Base-by-base conservation (phyloP, 2,329 filamentous ascomycete species). In the Fusarium udum region DNA sequence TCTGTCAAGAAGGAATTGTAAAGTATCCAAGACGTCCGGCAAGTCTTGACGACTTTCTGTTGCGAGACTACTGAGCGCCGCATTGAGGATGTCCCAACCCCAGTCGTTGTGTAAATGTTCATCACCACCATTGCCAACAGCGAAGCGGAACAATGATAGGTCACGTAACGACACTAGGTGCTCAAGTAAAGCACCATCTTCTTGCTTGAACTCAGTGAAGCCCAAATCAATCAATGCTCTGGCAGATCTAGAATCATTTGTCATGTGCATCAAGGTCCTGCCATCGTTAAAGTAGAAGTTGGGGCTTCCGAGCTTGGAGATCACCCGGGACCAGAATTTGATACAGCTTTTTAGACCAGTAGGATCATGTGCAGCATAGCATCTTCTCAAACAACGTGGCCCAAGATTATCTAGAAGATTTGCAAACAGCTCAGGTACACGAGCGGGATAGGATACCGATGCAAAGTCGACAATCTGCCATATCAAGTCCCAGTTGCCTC, bases 31-130 rank as follows among this genome's bases (percentile, higher is more conserved):
- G 11, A 22, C 24, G 7, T 24, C 10, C 31, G 7, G 24, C n/a
- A 20, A 34, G 2, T 14, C 4, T 4, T 22, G 2, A 16, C 4
- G 5, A 26, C 7, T 26, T 3, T n/a, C 10, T 22, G 2, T 13
- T 12, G 14, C 11, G 13, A 59, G 12, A 6, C 8, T 18, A 24
- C 18, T 12, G 16, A 32, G 9, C 12, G 42, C 9, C 6, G 7
- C 7, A 9, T 22, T 16, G 6, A 34, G 36, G 20, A 60, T 37
- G 12, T 11, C 15, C 6, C 34, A 18, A 5, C 45, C 36, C 11
- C 31, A 22, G 6, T 26, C 22, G 22, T 49, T 51, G 16, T 34
- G 36, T 13, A 60, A 14, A 34, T 60, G 32, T 7, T 12, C 36
- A 16, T 52, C 37, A 31, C n/a, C 24, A 24, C 58, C 46, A 7